Percentiles rank a stretch among this genome's conserved stretches.
These are phyloP conservation scores for Leishmania aethiopica DNA, from an alignment of 208 protist species.

Conservation along the genomic window DNA sequence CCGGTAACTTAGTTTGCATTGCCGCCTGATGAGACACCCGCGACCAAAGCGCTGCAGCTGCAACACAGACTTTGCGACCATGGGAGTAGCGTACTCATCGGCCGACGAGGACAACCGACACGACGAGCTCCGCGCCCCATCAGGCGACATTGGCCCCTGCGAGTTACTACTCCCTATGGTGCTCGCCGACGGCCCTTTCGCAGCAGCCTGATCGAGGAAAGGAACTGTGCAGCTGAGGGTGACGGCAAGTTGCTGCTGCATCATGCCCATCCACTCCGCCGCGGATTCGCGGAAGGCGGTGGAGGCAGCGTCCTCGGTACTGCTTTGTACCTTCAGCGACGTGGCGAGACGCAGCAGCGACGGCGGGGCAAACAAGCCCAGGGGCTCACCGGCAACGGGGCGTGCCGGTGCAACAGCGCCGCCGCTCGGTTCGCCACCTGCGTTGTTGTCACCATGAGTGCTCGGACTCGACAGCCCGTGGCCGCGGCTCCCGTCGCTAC, in stretches of 20 bases:
- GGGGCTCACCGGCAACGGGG: neutral
- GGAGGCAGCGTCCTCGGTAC: conserved; percentile 1
- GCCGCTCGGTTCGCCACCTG: neutral
- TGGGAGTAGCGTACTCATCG: neutral
- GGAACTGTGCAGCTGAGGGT: conserved; percentile 17
- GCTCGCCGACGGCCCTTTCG: conserved; percentile 4
- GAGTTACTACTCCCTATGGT: neutral
- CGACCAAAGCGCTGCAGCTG: conserved; percentile 33
- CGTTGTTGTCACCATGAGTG: neutral
- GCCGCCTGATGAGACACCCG: conserved; percentile 28
- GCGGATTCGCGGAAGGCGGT: conserved; percentile 11
- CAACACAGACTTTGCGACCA: neutral
- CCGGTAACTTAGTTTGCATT: conserved; percentile 7
- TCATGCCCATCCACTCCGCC: conserved; percentile 18
- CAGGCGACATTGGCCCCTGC: neutral
- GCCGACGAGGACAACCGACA: neutral
- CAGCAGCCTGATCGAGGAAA: conserved; percentile 15
- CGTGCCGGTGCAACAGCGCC: neutral
- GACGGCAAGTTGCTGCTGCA: conserved; percentile 12
- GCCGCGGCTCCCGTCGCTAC: neutral
- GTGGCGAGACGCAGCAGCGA: neutral
- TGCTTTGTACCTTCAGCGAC: conserved; percentile 13
- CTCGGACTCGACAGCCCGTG: neutral
- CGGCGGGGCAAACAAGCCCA: neutral
- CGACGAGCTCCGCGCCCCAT: neutral